Conservation (phyloP, 2,329 filamentous ascomycete genomes). For the Cytospora schulzeri region DNA sequence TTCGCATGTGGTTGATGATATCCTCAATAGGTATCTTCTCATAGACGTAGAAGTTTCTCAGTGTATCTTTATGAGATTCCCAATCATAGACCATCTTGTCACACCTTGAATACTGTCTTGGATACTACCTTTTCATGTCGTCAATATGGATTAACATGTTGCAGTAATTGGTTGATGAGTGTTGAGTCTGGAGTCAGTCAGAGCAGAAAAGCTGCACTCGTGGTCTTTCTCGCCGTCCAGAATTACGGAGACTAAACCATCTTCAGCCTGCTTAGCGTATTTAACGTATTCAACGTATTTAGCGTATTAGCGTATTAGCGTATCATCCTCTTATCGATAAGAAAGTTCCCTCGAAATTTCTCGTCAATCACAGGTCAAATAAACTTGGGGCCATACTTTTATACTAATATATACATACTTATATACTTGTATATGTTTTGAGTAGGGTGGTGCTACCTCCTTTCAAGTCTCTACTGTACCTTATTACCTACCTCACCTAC, state of each 20-base stretch:
- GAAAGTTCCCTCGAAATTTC: slow-evolving; percentile 21
- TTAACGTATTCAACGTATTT: background rate
- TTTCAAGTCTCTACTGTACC: too few species aligned
- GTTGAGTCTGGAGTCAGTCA: background rate
- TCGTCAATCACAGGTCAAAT: slow-evolving; percentile 8
- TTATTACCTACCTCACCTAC: background rate
- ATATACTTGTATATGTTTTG: too few species aligned
- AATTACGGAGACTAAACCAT: background rate
- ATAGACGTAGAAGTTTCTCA: slow-evolving; percentile 70
- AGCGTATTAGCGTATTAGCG: background rate
- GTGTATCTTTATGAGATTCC: slow-evolving; percentile 46
- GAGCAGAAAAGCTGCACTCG: slow-evolving; percentile 15
- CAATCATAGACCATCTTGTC: slow-evolving; percentile 50
- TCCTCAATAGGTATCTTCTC: slow-evolving; percentile 74
- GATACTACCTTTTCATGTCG: background rate
- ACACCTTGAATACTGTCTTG: too few species aligned
- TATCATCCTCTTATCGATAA: slow-evolving; percentile 25
- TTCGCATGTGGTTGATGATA: slow-evolving; percentile 71
- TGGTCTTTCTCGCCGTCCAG: slow-evolving; percentile 22
- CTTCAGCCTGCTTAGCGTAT: background rate
- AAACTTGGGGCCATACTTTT: background rate
- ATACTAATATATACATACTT: too few species aligned
- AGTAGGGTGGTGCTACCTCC: too few species aligned
- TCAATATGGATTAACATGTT: too few species aligned
- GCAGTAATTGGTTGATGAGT: too few species aligned